Conservation (phyloP, 306 rosid species). For the Cicer cuneatum region DNA sequence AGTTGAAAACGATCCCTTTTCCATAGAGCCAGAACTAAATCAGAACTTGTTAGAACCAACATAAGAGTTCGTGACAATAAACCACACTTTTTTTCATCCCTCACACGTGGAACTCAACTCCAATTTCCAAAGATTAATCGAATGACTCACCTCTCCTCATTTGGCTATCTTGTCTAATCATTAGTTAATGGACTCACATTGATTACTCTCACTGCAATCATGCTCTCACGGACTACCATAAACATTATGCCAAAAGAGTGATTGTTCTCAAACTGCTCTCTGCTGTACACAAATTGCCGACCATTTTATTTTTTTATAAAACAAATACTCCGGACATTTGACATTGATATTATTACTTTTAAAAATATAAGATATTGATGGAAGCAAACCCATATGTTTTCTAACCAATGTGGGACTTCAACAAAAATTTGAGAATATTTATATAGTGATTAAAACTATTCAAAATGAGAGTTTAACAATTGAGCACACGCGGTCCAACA, state of each 20-base stretch:
- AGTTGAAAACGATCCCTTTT: conserved; percentile 7
- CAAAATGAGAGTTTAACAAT: no score
- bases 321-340: no score
- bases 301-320: no score
- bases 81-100: conserved; percentile 12
- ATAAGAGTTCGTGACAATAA: conserved; percentile 21
- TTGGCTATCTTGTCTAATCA: conserved; percentile 47
- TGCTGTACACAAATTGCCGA: no score
- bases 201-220: conserved; percentile 4
- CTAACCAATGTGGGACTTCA: no score
- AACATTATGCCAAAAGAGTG: not conserved
- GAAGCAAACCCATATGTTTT: no score
- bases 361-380: no score
- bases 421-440: no score
- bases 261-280: not conserved
- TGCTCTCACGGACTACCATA: not conserved
- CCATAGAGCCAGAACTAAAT: conserved; percentile 29
- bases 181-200: conserved; percentile 13
- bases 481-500: no score
- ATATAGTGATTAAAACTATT: no score
- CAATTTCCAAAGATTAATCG: conserved; percentile 41
- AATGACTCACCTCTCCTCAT: conserved; percentile 46
- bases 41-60: conserved; percentile 35
- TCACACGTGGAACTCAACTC: conserved; percentile 45
- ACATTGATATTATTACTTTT: no score